Evolutionary conservation across 2,329 filamentous ascomycete genomes (phyloP).

Genomic region (Fusarium irregulare): DNA sequence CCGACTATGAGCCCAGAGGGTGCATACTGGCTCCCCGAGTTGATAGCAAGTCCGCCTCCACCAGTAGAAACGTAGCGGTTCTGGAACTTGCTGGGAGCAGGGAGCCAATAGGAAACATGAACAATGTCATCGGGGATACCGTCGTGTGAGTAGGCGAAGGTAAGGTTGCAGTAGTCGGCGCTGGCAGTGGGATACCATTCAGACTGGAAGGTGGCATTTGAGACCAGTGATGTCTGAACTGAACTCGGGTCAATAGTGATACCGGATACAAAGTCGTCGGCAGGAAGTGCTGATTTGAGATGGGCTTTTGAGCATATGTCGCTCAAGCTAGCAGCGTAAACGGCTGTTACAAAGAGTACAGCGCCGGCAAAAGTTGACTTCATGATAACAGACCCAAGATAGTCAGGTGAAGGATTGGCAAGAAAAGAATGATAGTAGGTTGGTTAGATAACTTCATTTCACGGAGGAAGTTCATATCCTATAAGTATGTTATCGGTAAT

Average conservation of each 20-base stretch:
- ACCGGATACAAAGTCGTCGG: neutral
- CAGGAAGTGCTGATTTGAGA: neutral
- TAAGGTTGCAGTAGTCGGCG: conserved; percentile 51
- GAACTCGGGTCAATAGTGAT: neutral
- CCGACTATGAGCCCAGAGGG: conserved; percentile 56
- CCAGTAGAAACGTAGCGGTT: conserved; percentile 59
- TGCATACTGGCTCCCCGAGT: conserved; percentile 33
- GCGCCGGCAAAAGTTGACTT: neutral
- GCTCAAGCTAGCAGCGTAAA: neutral
- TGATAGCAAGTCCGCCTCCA: conserved; percentile 54
- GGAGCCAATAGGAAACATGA: conserved; percentile 50
- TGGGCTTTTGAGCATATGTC: conserved; percentile 10
- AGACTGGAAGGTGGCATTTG: conserved; percentile 7
- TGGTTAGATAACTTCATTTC: neutral
- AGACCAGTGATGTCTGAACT: neutral
- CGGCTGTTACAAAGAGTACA: neutral
- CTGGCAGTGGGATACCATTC: conserved; percentile 13
- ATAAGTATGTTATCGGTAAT: neutral
- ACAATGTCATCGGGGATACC: conserved; percentile 49
- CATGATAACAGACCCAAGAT: neutral
- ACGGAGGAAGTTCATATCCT: neutral
- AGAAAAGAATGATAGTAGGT: no score
- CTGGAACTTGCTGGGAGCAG: conserved; percentile 52
- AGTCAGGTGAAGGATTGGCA: neutral
- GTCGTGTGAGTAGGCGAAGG: conserved; percentile 51